These are phyloP conservation scores for Allantophomopsis lycopodina DNA, from an alignment of 2,329 filamentous ascomycete genomes.

Conservation along the genomic window DNA sequence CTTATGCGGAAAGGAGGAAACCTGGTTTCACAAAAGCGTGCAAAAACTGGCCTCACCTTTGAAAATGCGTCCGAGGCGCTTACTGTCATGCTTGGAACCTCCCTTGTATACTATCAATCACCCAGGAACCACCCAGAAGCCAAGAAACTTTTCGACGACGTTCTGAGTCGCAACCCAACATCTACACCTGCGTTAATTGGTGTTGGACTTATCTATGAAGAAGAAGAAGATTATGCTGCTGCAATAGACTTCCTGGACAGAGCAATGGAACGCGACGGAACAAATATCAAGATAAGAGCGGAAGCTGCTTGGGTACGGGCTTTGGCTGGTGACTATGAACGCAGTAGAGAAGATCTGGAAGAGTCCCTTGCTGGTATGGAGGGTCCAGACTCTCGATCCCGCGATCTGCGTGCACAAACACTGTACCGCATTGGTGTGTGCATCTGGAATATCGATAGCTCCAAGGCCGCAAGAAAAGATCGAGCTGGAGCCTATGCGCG, in stretches of 20 bases:
- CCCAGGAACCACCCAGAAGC: conserved; percentile 85
- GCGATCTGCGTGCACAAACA: conserved; percentile 70
- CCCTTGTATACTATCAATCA: conserved; percentile 79
- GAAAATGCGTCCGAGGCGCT: conserved; percentile 60
- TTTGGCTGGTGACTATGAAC: conserved; percentile 60
- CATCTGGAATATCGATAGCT: conserved; percentile 71
- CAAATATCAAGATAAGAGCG: conserved; percentile 65
- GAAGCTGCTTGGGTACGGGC: conserved; percentile 91
- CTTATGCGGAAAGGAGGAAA: conserved; percentile 62
- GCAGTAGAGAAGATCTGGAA: conserved; percentile 57
- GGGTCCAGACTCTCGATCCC: conserved; percentile 40
- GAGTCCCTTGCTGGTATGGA: conserved; percentile 53
- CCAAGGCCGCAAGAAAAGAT: conserved; percentile 61
- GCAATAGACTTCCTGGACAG: conserved; percentile 71
- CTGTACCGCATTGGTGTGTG: conserved; percentile 81
- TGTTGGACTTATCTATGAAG: conserved; percentile 81
- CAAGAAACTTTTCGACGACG: conserved; percentile 69
- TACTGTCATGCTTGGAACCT: conserved; percentile 69
- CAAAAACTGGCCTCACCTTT: conserved; percentile 55
- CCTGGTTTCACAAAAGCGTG: conserved; percentile 43
- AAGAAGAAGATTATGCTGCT: conserved; percentile 76
- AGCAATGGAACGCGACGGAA: conserved; percentile 58
- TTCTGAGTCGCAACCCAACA: conserved; percentile 60
- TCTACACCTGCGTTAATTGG: conserved; percentile 78
- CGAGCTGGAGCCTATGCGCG: conserved; percentile 71